phyloP scores from a whole-genome alignment of 306 rosid species.

The Ceratonia siliqua region DNA sequence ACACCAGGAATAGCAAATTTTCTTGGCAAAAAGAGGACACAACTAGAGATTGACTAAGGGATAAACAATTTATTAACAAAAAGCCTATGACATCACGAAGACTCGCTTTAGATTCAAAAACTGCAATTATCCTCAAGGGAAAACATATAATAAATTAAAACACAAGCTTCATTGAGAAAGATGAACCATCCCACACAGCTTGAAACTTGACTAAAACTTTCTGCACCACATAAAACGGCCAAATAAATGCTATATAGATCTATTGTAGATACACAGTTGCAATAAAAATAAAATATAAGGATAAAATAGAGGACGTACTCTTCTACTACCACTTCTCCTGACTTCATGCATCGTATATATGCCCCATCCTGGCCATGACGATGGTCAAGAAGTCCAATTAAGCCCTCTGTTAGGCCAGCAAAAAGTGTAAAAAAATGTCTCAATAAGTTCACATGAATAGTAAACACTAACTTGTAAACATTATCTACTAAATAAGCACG shows the following conservation, averaged over 20 bases:
- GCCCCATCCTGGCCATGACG: constrained; percentile 90
- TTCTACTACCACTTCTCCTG: constrained; percentile 92
- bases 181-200: constrained; percentile 9
- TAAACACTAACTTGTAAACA: background rate
- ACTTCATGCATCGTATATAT: constrained; percentile 97
- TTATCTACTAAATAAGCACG: constrained; percentile 21
- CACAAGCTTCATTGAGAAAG: constrained; percentile 8
- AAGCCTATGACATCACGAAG: no score
- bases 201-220: constrained; percentile 20
- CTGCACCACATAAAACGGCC: background rate
- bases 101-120: background rate
- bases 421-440: constrained; percentile 29
- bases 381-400: constrained; percentile 85
- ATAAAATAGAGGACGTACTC: constrained; percentile 56
- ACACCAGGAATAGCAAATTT: constrained; percentile 18
- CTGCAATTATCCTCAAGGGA: background rate
- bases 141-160: constrained; percentile 6
- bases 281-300: constrained; percentile 36
- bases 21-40: constrained; percentile 5
- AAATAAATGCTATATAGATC: background rate
- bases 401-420: constrained; percentile 66
- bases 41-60: background rate
- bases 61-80: constrained; percentile 18
- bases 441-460: constrained; percentile 14
- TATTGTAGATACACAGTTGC: constrained; percentile 7